Percentiles rank a stretch among this genome's conserved stretches.
phyloP scores from a whole-genome alignment of 1,139 yeast species.

The Geotrichum histeridarum region DNA sequence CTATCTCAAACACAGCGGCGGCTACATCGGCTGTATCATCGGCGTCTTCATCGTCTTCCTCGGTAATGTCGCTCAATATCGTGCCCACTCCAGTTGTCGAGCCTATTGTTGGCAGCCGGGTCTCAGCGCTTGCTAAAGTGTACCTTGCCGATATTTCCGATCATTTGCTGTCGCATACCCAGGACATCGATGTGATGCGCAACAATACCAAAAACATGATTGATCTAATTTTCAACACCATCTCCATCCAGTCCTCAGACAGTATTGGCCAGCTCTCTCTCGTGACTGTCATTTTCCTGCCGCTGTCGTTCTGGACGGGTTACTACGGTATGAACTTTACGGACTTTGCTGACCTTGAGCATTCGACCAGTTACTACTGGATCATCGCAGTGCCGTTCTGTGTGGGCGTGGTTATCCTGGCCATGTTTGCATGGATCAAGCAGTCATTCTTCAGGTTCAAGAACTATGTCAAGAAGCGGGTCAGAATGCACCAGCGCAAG shows the following conservation, averaged over 20 bases:
- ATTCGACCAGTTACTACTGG: slow-evolving; percentile 48
- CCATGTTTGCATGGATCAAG: slow-evolving; percentile 31
- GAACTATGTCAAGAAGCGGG: slow-evolving; percentile 12
- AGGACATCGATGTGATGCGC: slow-evolving; percentile 50
- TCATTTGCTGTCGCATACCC: slow-evolving; percentile 47
- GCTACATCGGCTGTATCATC: not conserved
- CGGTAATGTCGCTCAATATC: not conserved
- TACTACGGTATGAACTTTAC: slow-evolving; percentile 56
- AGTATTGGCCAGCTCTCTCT: slow-evolving; percentile 49
- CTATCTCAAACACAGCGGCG: slow-evolving; percentile 11
- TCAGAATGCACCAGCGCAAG: slow-evolving; percentile 16
- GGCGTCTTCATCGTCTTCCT: not conserved
- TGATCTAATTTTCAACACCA: slow-evolving; percentile 49
- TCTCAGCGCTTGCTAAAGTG: slow-evolving; percentile 41
- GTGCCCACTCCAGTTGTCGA: not conserved
- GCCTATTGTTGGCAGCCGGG: slow-evolving; percentile 20
- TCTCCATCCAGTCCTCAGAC: slow-evolving; percentile 48
- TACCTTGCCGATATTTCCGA: slow-evolving; percentile 52
- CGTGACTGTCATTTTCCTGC: slow-evolving; percentile 51
- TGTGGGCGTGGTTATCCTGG: slow-evolving; percentile 34
- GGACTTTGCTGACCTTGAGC: slow-evolving; percentile 44
- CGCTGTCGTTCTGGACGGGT: slow-evolving; percentile 52
- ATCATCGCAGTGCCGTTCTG: slow-evolving; percentile 48
- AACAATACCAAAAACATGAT: slow-evolving; percentile 47
- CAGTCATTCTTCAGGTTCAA: slow-evolving; percentile 11